Percentiles rank a stretch among this genome's conserved stretches.
Conservation (phyloP, 164 flowering plant species). For the Nymphaea colorata region DNA sequence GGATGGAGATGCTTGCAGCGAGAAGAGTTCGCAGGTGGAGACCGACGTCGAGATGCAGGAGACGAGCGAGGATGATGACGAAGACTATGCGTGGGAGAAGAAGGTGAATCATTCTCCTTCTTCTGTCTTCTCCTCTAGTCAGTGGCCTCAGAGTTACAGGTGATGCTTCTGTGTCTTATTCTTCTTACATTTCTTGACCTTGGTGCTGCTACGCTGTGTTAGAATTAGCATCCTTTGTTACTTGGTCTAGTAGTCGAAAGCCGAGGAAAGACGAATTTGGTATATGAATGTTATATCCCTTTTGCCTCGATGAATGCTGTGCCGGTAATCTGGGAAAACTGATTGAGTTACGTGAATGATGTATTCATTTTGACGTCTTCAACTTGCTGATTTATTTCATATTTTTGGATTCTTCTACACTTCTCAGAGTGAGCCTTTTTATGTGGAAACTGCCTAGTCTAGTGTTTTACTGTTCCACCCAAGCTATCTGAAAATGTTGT, state of each 20-base stretch:
- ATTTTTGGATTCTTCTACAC: background rate
- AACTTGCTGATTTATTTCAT: no score
- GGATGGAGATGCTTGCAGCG: background rate
- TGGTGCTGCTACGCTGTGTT: no score
- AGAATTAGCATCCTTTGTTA: constrained; percentile 3
- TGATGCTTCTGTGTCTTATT: background rate
- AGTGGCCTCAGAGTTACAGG: constrained; percentile 27
- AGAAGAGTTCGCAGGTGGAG: background rate
- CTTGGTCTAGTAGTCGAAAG: constrained; percentile 20
- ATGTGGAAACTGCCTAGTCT: background rate
- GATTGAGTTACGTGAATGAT: no score
- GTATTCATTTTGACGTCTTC: no score
- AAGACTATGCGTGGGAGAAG: background rate
- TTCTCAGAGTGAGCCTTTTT: no score
- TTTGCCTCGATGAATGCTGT: no score
- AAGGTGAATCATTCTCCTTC: constrained; percentile 1
- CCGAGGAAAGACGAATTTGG: constrained; percentile 17
- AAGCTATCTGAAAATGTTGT: background rate
- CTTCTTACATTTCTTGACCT: no score
- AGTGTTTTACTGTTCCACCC: background rate
- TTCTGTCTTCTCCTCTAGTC: constrained; percentile 15
- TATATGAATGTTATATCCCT: no score
- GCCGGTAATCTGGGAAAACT: no score
- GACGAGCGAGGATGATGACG: background rate
- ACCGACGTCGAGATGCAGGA: background rate